phyloP scores from a whole-genome alignment of 495 filamentous ascomycete species.

The Patellaria atrata region DNA sequence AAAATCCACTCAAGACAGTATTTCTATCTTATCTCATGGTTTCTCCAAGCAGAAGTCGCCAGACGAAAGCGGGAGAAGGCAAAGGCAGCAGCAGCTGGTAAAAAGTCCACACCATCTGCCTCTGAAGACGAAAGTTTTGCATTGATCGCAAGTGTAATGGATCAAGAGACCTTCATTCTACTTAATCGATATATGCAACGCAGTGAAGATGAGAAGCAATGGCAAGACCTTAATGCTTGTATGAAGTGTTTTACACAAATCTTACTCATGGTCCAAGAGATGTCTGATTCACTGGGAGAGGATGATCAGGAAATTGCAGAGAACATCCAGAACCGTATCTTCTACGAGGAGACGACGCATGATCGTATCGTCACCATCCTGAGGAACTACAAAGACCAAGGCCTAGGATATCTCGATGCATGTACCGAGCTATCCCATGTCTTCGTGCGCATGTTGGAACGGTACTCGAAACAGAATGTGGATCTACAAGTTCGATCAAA shows the following conservation, averaged over 20 bases:
- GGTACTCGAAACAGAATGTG: conserved; percentile 85
- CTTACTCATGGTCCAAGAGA: conserved; percentile 87
- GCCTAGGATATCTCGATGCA: conserved; percentile 84
- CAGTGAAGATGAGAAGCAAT: conserved; percentile 64
- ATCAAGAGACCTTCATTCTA: conserved; percentile 82
- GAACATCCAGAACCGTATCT: conserved; percentile 90
- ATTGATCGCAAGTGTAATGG: conserved; percentile 74
- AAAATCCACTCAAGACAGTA: conserved; percentile 63
- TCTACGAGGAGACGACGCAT: conserved; percentile 93
- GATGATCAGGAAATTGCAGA: conserved; percentile 97
- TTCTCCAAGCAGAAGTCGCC: conserved; percentile 74
- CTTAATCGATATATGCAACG: conserved; percentile 71
- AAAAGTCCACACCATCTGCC: conserved; percentile 12
- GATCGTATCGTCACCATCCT: conserved; percentile 69
- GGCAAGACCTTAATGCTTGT: conserved; percentile 71
- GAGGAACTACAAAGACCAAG: conserved; percentile 78
- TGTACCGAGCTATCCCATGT: conserved; percentile 84
- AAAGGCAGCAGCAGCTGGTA: conserved; percentile 9
- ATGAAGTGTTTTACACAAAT: conserved; percentile 85
- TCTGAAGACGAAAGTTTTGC: conserved; percentile 66
- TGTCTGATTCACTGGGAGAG: conserved; percentile 69
- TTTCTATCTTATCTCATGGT: conserved; percentile 90
- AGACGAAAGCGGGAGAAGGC: conserved; percentile 46
- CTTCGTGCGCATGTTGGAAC: conserved; percentile 81
- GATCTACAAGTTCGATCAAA: conserved; percentile 83